Evolutionary conservation across 495 filamentous ascomycete species (phyloP).

Genomic region (Cryomyces antarcticus): DNA sequence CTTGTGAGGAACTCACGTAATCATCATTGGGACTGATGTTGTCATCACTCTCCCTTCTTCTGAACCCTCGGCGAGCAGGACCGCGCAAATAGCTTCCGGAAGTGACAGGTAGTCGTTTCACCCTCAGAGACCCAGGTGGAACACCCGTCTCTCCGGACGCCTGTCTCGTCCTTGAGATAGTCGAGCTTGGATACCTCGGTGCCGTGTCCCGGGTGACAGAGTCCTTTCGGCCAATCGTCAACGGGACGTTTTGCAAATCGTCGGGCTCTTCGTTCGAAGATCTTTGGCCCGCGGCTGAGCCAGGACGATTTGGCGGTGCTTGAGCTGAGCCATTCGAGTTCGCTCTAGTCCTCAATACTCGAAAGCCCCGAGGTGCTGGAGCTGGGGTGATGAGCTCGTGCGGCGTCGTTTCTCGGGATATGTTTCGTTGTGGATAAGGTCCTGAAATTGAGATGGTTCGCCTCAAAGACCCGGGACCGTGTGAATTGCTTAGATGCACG

Average conservation of each 20-base stretch:
- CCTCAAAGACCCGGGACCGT: conserved; percentile 1
- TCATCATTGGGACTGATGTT: conserved; percentile 10
- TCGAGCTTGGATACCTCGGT: neutral
- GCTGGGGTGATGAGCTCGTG: conserved; percentile 10
- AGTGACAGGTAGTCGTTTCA: conserved; percentile 7
- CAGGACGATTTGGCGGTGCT: conserved; percentile 4
- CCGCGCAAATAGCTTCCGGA: conserved; percentile 10
- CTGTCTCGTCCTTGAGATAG: conserved; percentile 4
- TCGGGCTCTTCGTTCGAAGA: neutral
- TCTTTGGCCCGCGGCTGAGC: neutral
- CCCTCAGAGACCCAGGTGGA: conserved; percentile 6
- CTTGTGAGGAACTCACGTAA: neutral
- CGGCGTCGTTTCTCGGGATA: neutral
- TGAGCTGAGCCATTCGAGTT: conserved; percentile 7
- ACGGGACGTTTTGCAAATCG: neutral
- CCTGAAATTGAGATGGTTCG: conserved; percentile 7
- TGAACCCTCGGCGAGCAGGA: conserved; percentile 9
- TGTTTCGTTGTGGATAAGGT: conserved; percentile 4
- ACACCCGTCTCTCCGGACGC: conserved; percentile 4
- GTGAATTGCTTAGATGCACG: conserved; percentile 5
- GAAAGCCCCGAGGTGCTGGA: conserved; percentile 5
- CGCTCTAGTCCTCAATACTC: conserved; percentile 5
- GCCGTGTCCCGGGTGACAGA: no score
- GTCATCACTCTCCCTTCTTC: conserved; percentile 11
- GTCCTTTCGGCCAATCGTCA: neutral